Base-by-base conservation (phyloP, 2,329 filamentous ascomycete genomes). In the Beauveria caledonica region DNA sequence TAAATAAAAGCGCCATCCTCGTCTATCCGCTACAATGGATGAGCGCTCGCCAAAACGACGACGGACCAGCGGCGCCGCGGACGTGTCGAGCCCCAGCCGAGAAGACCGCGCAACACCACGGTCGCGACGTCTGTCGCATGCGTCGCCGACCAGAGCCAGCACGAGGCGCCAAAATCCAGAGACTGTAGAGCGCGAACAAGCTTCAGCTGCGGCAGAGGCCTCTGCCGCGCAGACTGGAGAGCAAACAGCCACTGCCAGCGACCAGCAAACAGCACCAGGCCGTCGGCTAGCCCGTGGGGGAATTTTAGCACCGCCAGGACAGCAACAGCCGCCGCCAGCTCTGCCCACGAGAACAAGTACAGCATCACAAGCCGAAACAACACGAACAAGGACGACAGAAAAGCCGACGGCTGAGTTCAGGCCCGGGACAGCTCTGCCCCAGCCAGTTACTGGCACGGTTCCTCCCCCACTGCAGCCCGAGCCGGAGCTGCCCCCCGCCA, bases 61-160 rank as follows among this genome's bases (percentile, higher is more conserved):
- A 68, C 86, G 85, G 69, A 77, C 76, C 8, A 68, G 78, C 53
- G 68, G 75, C 23, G 45, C 49, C 53, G n/a, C 49, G 59, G 58
- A 60, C 64, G 40, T 63, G 61, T 53, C 60, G 55, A 68, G 77
- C 64, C 66, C 66, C 56, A 68, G 66, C 60, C 66, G 65, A 54
- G 66, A 65, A 5, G 60, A 57, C 23, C 55, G 60, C 10, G 42
- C 63, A 51, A 64, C 63, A 17, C 66, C 62, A 44, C 60, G 58
- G 36, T 66, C 68, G 40, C 69, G 65, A 61, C 71, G 66, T 1
- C 79, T 82, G 1, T 87, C 85, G 1, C 88, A 85, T 68, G 82
- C 82, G 58, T 87, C 86, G n/a, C 86, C 87, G 0, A 88, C 86
- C 0, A 84, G 79, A 68, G 79, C 86, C 13, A 89, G 84, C 66